These are phyloP conservation scores for Yamadazyma pseudoaaseri DNA, from an alignment of 1,139 yeast species.

Conservation along the genomic window DNA sequence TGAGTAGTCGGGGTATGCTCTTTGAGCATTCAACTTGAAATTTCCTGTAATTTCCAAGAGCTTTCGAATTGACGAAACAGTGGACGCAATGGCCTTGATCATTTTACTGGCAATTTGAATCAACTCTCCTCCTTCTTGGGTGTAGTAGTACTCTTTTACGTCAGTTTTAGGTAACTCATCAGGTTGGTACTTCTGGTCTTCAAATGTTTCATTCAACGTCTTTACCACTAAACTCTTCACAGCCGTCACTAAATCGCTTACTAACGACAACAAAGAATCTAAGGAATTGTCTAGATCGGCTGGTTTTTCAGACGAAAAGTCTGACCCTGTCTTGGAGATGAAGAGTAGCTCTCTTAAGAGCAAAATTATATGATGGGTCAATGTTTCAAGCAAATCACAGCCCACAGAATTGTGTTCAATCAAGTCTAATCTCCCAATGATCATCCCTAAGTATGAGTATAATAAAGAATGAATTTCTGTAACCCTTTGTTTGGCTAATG, in stretches of 20 bases:
- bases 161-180: slow-evolving; percentile 6
- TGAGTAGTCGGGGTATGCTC: slow-evolving; percentile 73
- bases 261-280: slow-evolving; percentile 57
- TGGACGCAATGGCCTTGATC: slow-evolving; percentile 55
- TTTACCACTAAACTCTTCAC: slow-evolving; percentile 62
- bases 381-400: slow-evolving; percentile 61
- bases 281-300: slow-evolving; percentile 53
- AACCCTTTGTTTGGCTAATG: slow-evolving; percentile 67
- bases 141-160: slow-evolving; percentile 46
- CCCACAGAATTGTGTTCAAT: slow-evolving; percentile 72
- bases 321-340: slow-evolving; percentile 57
- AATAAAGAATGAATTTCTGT: slow-evolving; percentile 73
- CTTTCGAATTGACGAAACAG: slow-evolving; percentile 44
- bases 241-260: slow-evolving; percentile 63
- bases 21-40: slow-evolving; percentile 60
- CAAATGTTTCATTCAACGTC: slow-evolving; percentile 43
- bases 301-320: slow-evolving; percentile 40
- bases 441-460: slow-evolving; percentile 66
- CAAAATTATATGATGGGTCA: slow-evolving; percentile 67
- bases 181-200: slow-evolving; percentile 18
- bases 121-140: slow-evolving; percentile 66
- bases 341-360: slow-evolving; percentile 62
- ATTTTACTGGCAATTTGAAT: slow-evolving; percentile 62
- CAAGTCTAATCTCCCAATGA: slow-evolving; percentile 71
- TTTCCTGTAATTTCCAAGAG: slow-evolving; percentile 62